Evolutionary conservation across 345 rosid genomes (phyloP), one percentile per base, ranked within the genome.

Genomic region (Eucalyptus curtisii): DNA sequence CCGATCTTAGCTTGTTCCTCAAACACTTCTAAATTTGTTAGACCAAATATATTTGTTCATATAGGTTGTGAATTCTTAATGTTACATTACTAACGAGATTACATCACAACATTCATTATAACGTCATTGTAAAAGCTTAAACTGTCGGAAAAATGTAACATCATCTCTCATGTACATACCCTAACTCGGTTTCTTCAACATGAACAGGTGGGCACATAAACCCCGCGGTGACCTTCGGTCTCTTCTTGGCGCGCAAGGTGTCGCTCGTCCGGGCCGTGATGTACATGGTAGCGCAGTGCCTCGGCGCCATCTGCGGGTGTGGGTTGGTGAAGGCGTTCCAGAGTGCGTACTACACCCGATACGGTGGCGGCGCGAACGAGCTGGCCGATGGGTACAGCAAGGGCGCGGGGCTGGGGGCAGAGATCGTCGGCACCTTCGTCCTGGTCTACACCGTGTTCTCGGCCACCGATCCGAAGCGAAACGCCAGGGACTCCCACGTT

Each of bases 261-360:
- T 93, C 95, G 42, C 44, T 95, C 86, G 87, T 93, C 50, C 91
- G 97, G 88, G 91, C 97, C 59, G 55, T 94, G 20, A n/a, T 93
- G 80, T 95, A 95, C 92, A 94, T 95, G 90, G 93, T 94, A 86
- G 95, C 94, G 27, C 96, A 95, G 93, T 93, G 96, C 52, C 92
- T 95, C 86, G 96, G 96, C 13, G 96, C 96, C n/a, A 92, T 95
- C 40, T 95, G 95, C 45, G 97, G 97, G 30, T 91, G 93, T 5
- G 97, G 95, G 84, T 81, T 95, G 22, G 96, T 94, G 87, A 95
- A 94, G 94, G 95, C 92, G 7, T 93, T 95, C 91, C 95, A 95
- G 88, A 90, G 89, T 12, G 13, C 87, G 17, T 66, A 87, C 88
- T 91, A 90, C 76, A 79, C 76, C 42, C 42, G 53, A 11, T 87